A percentile compares a stretch with the other conserved stretches of the same genome.
phyloP scores from a whole-genome alignment of 2,329 filamentous ascomycete species.

The Pseudogymnoascus sp. region DNA sequence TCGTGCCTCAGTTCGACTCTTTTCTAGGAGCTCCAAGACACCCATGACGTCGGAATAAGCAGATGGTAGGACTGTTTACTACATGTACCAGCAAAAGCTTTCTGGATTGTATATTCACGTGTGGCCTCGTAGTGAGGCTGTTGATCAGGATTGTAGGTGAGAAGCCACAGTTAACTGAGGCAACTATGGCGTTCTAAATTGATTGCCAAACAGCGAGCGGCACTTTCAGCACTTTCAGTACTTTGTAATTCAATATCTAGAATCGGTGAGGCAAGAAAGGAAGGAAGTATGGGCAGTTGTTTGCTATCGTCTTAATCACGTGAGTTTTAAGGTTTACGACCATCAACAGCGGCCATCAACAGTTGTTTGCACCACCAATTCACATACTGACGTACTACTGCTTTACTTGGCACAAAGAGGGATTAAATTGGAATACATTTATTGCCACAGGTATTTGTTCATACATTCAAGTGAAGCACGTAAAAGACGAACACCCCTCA shows the following conservation, averaged over 20 bases:
- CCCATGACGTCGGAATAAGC: not conserved
- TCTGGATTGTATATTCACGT: not conserved
- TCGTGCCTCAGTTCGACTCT: not conserved
- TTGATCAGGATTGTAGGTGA: not conserved
- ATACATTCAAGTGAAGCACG: not conserved
- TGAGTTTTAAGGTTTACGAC: not conserved
- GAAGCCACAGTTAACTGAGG: not conserved
- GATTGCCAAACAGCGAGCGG: not conserved
- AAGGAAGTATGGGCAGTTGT: not conserved
- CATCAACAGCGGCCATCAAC: not conserved
- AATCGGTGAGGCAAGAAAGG: not conserved
- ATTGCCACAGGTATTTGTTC: not conserved
- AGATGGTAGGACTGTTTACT: not conserved
- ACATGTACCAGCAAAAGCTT: not conserved
- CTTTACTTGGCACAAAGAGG: not conserved
- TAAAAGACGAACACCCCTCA: not conserved
- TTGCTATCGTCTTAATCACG: not conserved
- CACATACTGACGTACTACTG: not conserved
- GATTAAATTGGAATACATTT: not conserved
- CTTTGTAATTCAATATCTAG: not conserved
- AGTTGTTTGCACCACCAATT: not conserved
- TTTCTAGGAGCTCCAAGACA: not conserved
- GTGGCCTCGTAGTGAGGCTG: conserved; percentile 4
- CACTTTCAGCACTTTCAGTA: not conserved
- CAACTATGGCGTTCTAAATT: not conserved